Evolutionary conservation across 2,329 filamentous ascomycete genomes (phyloP).

Genomic region (Mycosphaerella arachidis): DNA sequence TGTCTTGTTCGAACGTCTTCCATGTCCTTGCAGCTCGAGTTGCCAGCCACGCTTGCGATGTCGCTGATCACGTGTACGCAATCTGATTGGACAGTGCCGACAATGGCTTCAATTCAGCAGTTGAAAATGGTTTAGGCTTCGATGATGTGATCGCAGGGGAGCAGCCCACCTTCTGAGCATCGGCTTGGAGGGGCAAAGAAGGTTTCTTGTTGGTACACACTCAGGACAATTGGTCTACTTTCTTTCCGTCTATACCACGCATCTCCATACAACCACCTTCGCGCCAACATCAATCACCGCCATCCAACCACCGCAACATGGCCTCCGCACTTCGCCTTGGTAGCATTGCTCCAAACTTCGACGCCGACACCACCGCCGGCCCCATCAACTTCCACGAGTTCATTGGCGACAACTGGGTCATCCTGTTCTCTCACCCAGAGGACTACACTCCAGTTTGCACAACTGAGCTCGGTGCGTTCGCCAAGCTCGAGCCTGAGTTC

Average conservation of each 20-base stretch:
- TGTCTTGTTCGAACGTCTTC: neutral
- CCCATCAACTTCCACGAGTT: slow-evolving; percentile 68
- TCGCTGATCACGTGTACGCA: too few relatives aligned
- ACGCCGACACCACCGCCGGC: slow-evolving; percentile 62
- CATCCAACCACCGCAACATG: neutral
- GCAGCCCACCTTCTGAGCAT: neutral
- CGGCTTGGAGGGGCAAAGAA: neutral
- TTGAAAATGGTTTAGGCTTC: neutral
- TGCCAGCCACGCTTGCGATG: too few relatives aligned
- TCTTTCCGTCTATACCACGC: neutral
- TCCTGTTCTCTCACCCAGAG: slow-evolving; percentile 67
- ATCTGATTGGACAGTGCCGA: too few relatives aligned
- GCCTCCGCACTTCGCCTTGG: slow-evolving; percentile 56
- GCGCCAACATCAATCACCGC: neutral
- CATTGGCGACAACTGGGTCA: slow-evolving; percentile 65
- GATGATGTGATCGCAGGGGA: neutral
- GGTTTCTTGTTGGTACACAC: neutral
- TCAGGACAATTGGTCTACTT: neutral
- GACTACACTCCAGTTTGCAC: slow-evolving; percentile 59
- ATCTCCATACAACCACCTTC: neutral
- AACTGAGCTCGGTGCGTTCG: slow-evolving; percentile 60
- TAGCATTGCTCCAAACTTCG: slow-evolving; percentile 64
- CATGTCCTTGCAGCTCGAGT: too few relatives aligned
- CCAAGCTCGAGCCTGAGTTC: slow-evolving; percentile 61
- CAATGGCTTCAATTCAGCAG: neutral